A percentile compares a stretch with the other conserved stretches of the same genome.
Conservation (phyloP, 306 rosid species). For the Cicer bijugum region DNA sequence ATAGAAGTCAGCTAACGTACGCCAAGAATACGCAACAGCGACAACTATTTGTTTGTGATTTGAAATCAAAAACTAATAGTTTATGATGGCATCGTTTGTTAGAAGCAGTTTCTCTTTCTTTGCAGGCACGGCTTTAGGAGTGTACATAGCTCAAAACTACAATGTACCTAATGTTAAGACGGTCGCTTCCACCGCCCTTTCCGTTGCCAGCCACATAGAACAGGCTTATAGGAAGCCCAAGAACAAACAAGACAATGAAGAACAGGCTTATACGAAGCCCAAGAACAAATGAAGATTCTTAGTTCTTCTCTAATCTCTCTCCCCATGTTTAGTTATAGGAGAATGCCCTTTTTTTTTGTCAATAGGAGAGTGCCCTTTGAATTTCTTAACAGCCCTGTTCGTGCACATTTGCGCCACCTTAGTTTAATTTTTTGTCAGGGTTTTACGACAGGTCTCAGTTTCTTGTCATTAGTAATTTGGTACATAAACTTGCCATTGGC, state of each 20-base stretch:
- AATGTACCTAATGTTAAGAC: slow-evolving; percentile 14
- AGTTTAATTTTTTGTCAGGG: too few species aligned
- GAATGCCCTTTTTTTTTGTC: too few species aligned
- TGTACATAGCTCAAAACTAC: slow-evolving; percentile 43
- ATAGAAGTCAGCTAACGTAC: background rate
- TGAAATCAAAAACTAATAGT: background rate
- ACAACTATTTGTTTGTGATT: background rate
- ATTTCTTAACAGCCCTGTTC: too few species aligned
- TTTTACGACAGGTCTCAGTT: too few species aligned
- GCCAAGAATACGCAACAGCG: background rate
- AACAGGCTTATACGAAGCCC: slow-evolving; percentile 30
- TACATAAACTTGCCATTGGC: too few species aligned
- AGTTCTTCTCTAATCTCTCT: background rate
- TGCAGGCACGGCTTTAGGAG: slow-evolving; percentile 15
- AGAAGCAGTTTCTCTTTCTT: slow-evolving; percentile 14
- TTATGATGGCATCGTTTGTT: slow-evolving; percentile 35
- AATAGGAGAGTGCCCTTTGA: too few species aligned
- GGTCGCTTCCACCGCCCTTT: slow-evolving; percentile 32
- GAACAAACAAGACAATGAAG: background rate
- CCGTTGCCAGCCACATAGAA: slow-evolving; percentile 27
- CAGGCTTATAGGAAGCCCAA: slow-evolving; percentile 37
- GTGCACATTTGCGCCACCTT: too few species aligned
- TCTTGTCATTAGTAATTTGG: too few species aligned
- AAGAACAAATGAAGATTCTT: background rate
- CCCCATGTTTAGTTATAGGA: background rate